These are phyloP conservation scores for Schizopora paradoxa DNA, from an alignment of 1,284 basidiomycete species.

Conservation along the genomic window DNA sequence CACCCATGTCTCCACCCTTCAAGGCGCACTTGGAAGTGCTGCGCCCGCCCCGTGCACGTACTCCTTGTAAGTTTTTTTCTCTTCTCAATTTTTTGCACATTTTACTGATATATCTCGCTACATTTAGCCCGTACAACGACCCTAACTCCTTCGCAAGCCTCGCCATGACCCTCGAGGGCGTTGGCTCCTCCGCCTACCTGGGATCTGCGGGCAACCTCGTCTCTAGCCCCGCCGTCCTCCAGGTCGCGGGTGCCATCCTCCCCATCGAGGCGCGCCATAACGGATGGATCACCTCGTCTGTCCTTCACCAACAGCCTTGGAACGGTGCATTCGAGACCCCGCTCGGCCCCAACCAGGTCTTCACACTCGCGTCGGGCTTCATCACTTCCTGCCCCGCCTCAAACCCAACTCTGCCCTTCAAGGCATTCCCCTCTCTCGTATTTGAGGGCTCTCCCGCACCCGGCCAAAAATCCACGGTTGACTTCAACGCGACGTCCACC, in stretches of 20 bases:
- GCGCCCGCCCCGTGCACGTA: constrained; percentile 48
- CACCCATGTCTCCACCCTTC: constrained; percentile 43
- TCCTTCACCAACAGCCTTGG: constrained; percentile 45
- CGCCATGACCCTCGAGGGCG: constrained; percentile 51
- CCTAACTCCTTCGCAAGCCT: constrained; percentile 45
- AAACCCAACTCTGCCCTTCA: constrained; percentile 38
- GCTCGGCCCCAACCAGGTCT: constrained; percentile 43
- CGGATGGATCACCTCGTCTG: constrained; percentile 45
- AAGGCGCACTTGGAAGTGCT: constrained; percentile 35
- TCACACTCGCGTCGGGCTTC: constrained; percentile 37
- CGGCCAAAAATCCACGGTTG: constrained; percentile 23
- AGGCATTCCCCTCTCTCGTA: constrained; percentile 36
- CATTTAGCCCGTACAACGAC: constrained; percentile 45
- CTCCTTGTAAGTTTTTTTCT: constrained; percentile 40
- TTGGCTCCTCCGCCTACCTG: constrained; percentile 48
- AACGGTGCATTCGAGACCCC: constrained; percentile 50
- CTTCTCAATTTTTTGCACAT: background rate
- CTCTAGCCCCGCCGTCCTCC: constrained; percentile 30
- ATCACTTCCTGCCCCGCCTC: constrained; percentile 44
- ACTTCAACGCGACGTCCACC: constrained; percentile 18
- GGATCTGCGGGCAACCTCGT: constrained; percentile 47
- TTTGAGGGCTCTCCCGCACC: constrained; percentile 11
- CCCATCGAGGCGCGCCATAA: constrained; percentile 42
- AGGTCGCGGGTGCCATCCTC: constrained; percentile 37
- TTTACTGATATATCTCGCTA: background rate